Conservation (phyloP, 23 red algal genomes). For the Agarophyton chilense region DNA sequence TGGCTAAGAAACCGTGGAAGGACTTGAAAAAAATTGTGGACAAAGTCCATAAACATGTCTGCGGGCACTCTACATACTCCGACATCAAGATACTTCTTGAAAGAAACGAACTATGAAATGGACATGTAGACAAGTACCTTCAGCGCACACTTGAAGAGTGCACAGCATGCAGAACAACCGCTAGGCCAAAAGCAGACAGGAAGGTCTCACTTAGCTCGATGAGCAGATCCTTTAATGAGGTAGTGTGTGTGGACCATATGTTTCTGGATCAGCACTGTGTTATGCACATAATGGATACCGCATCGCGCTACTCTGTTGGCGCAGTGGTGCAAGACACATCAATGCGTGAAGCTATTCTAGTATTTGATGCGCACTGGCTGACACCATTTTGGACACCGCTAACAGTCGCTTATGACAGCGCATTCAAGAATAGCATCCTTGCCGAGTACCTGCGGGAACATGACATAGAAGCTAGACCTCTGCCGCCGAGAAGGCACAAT, state of each 20-base stretch:
- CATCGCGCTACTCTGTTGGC: conserved; percentile 10
- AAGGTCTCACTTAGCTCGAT: background rate
- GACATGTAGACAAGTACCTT: conserved; percentile 33
- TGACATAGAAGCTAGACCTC: background rate
- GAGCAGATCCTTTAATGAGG: background rate
- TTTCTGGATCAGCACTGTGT: conserved; percentile 30
- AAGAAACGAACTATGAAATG: conserved; percentile 34
- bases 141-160: background rate
- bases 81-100: conserved; percentile 38
- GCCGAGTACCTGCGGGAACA: background rate
- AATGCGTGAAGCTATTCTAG: background rate
- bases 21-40: conserved; percentile 19
- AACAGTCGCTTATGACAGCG: background rate
- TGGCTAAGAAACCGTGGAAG: background rate
- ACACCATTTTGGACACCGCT: conserved; percentile 11
- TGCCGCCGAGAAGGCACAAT: conserved; percentile 18
- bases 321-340: background rate
- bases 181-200: background rate
- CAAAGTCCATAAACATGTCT: conserved; percentile 41
- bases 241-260: conserved; percentile 29
- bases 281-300: conserved; percentile 33
- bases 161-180: background rate
- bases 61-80: conserved; percentile 4
- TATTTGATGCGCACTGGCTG: conserved; percentile 28
- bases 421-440: conserved; percentile 31